phyloP scores from a whole-genome alignment of 2,329 filamentous ascomycete genomes.

The Akanthomyces dipterigenus region DNA sequence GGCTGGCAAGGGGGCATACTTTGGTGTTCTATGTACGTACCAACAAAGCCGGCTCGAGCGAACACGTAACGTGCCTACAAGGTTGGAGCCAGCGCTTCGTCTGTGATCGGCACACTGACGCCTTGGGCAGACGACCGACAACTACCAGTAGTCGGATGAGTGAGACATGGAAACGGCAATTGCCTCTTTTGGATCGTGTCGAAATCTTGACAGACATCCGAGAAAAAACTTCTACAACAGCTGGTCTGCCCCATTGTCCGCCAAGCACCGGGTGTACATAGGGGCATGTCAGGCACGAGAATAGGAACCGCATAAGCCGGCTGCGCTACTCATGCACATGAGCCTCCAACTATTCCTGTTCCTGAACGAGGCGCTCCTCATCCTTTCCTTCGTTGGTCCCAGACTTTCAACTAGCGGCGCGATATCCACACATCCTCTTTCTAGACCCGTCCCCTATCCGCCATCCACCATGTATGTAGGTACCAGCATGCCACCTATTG shows the following conservation, averaged over 20 bases:
- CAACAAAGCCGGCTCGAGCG: neutral
- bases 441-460: neutral
- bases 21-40: neutral
- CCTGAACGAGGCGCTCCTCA: slow-evolving; percentile 4
- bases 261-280: neutral
- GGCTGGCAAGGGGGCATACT: neutral
- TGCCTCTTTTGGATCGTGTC: neutral
- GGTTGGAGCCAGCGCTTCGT: neutral
- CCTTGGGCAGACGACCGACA: no score
- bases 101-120: neutral
- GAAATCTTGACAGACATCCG: neutral
- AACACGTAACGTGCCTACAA: neutral
- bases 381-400: neutral
- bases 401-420: neutral
- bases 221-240: neutral
- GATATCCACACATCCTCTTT: slow-evolving; percentile 9
- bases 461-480: neutral
- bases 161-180: neutral
- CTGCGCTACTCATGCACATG: slow-evolving; percentile 2
- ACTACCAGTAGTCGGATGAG: no score
- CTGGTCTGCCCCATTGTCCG: neutral
- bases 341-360: slow-evolving; percentile 11
- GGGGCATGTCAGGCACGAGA: neutral
- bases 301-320: neutral
- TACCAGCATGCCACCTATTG: no score